Percentiles rank a stretch among this genome's conserved stretches.
These are phyloP conservation scores for Dacryopinax spathularia DNA, from an alignment of 768 basidiomycete genomes.

Conservation along the genomic window DNA sequence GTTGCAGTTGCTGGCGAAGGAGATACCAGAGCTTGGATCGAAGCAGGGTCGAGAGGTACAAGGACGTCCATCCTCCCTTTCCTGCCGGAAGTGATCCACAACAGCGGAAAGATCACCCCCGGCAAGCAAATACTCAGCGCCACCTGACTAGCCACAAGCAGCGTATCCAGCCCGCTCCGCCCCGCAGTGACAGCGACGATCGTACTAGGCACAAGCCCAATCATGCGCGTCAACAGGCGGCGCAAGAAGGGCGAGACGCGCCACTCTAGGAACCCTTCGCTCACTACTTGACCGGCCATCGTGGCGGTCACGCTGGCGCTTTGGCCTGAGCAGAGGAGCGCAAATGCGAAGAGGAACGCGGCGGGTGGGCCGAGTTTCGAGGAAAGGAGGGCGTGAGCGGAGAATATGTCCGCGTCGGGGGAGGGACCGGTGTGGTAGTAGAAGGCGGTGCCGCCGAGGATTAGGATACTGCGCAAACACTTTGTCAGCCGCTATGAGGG, in stretches of 20 bases:
- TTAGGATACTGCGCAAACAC: conserved; percentile 48
- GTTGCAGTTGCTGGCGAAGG: not conserved
- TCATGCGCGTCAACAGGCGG: conserved; percentile 64
- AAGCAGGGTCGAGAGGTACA: not conserved
- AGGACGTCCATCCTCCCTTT: conserved; percentile 42
- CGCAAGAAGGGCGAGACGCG: conserved; percentile 52
- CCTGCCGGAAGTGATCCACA: conserved; percentile 55
- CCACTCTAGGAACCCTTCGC: conserved; percentile 83
- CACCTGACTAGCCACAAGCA: conserved; percentile 81
- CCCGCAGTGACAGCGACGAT: conserved; percentile 63
- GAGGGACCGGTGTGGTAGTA: conserved; percentile 36
- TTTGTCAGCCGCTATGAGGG: too few species aligned
- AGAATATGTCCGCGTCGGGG: conserved; percentile 57
- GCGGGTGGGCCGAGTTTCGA: conserved; percentile 56
- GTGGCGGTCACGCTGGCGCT: conserved; percentile 83
- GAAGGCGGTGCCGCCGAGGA: conserved; percentile 72
- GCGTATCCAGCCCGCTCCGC: conserved; percentile 47
- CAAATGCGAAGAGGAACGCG: conserved; percentile 77
- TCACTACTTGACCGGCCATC: conserved; percentile 77
- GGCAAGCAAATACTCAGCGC: conserved; percentile 70
- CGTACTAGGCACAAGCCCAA: conserved; percentile 73
- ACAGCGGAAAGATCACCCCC: conserved; percentile 67
- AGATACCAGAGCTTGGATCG: not conserved
- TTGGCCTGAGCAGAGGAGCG: conserved; percentile 73
- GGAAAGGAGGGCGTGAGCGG: conserved; percentile 65